These are phyloP conservation scores for Teratosphaeriaceae sp. DNA, from an alignment of 2,329 filamentous ascomycete species.

Conservation along the genomic window DNA sequence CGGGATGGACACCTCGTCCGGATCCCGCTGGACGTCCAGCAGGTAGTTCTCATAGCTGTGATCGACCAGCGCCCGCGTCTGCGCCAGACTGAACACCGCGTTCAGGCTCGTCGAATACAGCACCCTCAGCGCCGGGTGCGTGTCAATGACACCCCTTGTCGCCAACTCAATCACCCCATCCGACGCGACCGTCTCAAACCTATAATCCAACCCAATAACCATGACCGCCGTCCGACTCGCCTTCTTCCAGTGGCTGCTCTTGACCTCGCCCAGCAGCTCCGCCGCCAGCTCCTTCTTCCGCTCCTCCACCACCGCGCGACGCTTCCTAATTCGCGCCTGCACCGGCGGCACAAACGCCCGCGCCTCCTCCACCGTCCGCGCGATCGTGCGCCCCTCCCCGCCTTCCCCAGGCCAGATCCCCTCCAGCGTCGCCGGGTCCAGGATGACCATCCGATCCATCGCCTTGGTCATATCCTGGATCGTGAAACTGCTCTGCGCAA, in stretches of 20 bases:
- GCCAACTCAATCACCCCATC: slow-evolving; percentile 77
- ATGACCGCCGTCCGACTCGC: slow-evolving; percentile 85
- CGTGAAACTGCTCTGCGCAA: slow-evolving; percentile 71
- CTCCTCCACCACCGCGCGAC: slow-evolving; percentile 69
- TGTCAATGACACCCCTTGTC: slow-evolving; percentile 75
- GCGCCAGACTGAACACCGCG: slow-evolving; percentile 70
- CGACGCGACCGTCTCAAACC: slow-evolving; percentile 84
- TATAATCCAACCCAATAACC: slow-evolving; percentile 79
- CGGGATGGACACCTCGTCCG: slow-evolving; percentile 66
- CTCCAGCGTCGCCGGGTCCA: slow-evolving; percentile 64
- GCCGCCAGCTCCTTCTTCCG: slow-evolving; percentile 76
- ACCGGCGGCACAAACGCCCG: slow-evolving; percentile 56
- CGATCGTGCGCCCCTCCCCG: slow-evolving; percentile 27
- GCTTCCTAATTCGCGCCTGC: slow-evolving; percentile 65
- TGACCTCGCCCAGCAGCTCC: slow-evolving; percentile 71
- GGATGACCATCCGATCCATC: slow-evolving; percentile 76
- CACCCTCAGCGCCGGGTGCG: slow-evolving; percentile 76
- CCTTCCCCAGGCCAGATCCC: slow-evolving; percentile 56
- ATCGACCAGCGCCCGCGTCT: slow-evolving; percentile 75
- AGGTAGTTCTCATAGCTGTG: slow-evolving; percentile 87
- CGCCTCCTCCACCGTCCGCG: slow-evolving; percentile 48
- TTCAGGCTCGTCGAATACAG: slow-evolving; percentile 78
- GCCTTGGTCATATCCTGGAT: slow-evolving; percentile 89
- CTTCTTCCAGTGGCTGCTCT: slow-evolving; percentile 91
- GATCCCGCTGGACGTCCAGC: slow-evolving; percentile 68